A percentile compares a stretch with the other conserved stretches of the same genome.
Conservation (phyloP, 192 early-diverging fungal species). For the Coemansia sp. region DNA sequence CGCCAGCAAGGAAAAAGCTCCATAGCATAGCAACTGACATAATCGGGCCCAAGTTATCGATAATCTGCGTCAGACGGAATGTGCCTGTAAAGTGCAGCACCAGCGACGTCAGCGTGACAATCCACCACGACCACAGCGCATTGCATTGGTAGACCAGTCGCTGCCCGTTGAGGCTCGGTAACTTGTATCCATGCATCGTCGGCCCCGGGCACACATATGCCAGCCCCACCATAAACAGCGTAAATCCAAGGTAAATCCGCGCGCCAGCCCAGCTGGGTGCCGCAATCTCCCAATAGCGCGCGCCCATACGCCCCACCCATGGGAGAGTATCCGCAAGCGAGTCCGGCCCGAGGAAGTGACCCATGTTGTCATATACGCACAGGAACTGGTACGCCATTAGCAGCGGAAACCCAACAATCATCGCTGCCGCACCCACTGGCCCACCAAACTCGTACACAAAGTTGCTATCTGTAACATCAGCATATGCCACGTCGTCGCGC, state of each 20-base stretch:
- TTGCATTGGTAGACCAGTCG: slow-evolving; percentile 86
- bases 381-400: slow-evolving; percentile 76
- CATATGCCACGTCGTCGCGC: slow-evolving; percentile 51
- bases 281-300: slow-evolving; percentile 56
- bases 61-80: slow-evolving; percentile 59
- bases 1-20: slow-evolving; percentile 64
- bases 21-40: slow-evolving; percentile 66
- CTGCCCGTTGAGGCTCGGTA: slow-evolving; percentile 69
- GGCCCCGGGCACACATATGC: slow-evolving; percentile 70
- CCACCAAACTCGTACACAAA: slow-evolving; percentile 75
- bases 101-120: slow-evolving; percentile 57
- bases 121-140: slow-evolving; percentile 65
- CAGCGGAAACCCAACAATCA: slow-evolving; percentile 72
- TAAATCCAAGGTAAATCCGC: slow-evolving; percentile 63
- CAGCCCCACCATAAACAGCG: slow-evolving; percentile 58
- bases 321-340: slow-evolving; percentile 43
- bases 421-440: slow-evolving; percentile 62
- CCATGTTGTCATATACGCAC: slow-evolving; percentile 67
- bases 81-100: slow-evolving; percentile 67
- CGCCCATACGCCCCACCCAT: slow-evolving; percentile 49
- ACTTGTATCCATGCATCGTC: slow-evolving; percentile 62
- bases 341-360: slow-evolving; percentile 56
- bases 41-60: slow-evolving; percentile 65
- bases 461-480: slow-evolving; percentile 60
- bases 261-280: slow-evolving; percentile 57